phyloP scores from a whole-genome alignment of 306 rosid genomes.

The Trifolium subterraneum region DNA sequence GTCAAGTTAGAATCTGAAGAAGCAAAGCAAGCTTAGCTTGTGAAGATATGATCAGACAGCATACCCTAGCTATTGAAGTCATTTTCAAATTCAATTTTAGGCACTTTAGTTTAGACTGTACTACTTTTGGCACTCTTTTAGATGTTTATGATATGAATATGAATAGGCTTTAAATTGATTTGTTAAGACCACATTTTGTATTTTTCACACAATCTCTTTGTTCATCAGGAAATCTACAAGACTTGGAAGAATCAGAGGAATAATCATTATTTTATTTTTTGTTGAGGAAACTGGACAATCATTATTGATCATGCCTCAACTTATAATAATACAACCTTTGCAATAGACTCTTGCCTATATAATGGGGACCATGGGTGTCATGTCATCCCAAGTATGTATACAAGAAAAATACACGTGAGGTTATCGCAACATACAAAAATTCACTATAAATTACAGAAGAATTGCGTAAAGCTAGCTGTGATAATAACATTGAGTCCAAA shows the following conservation, averaged over 20 bases:
- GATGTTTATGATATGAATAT: neutral
- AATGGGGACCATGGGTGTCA: constrained; percentile 17
- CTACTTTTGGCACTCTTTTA: constrained; percentile 4
- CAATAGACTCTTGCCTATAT: constrained; percentile 30
- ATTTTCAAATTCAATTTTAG: neutral
- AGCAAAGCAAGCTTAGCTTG: neutral
- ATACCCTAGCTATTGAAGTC: neutral
- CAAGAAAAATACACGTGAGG: constrained; percentile 35
- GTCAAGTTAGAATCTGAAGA: neutral
- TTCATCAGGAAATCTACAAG: neutral
- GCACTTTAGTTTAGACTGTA: neutral
- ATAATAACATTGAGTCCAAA: constrained; percentile 4
- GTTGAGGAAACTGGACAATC: neutral
- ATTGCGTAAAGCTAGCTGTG: constrained; percentile 29
- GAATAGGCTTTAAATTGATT: constrained; percentile 20
- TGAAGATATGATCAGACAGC: neutral
- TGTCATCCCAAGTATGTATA: constrained; percentile 19
- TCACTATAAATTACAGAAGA: constrained; percentile 20
- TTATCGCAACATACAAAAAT: constrained; percentile 36
- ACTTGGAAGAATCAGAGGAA: neutral
- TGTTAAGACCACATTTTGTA: constrained; percentile 16
- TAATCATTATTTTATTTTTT: too few species aligned
- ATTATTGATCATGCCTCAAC: constrained; percentile 51
- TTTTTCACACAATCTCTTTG: neutral
- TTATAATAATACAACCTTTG: constrained; percentile 48